Evolutionary conservation across 345 rosid species (phyloP).

Genomic region (Sisymbrium irio): DNA sequence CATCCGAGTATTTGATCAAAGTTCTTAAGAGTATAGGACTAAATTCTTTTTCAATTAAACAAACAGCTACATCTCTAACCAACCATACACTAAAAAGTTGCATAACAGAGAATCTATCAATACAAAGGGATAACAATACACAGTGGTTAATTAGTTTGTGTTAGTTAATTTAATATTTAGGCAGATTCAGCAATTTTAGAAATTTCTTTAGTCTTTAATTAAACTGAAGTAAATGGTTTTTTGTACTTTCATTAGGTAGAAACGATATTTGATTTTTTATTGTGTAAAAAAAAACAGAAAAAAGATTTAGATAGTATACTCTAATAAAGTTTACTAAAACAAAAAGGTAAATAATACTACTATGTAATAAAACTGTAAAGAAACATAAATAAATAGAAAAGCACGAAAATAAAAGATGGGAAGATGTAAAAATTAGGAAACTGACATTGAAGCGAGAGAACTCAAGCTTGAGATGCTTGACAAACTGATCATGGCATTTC

Average conservation of each 20-base stretch:
- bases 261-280: neutral
- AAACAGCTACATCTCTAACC: neutral
- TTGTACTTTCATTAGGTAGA: neutral
- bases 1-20: neutral
- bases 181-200: neutral
- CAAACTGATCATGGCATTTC: constrained; percentile 55
- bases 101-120: neutral
- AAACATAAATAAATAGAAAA: neutral
- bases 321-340: neutral
- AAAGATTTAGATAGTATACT: neutral
- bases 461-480: constrained; percentile 63
- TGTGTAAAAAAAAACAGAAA: neutral
- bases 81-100: neutral
- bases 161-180: neutral
- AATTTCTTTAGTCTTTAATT: neutral
- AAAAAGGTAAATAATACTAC: neutral
- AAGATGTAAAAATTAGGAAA: neutral
- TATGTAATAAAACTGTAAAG: neutral
- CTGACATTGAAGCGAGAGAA: constrained; percentile 77
- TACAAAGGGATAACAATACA: neutral
- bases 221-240: neutral
- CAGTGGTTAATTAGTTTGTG: neutral
- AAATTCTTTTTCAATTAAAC: neutral
- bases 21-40: neutral
- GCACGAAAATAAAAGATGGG: neutral